These are phyloP conservation scores for Coniferiporia weirii DNA, from an alignment of 1,284 basidiomycete genomes.

Conservation along the genomic window DNA sequence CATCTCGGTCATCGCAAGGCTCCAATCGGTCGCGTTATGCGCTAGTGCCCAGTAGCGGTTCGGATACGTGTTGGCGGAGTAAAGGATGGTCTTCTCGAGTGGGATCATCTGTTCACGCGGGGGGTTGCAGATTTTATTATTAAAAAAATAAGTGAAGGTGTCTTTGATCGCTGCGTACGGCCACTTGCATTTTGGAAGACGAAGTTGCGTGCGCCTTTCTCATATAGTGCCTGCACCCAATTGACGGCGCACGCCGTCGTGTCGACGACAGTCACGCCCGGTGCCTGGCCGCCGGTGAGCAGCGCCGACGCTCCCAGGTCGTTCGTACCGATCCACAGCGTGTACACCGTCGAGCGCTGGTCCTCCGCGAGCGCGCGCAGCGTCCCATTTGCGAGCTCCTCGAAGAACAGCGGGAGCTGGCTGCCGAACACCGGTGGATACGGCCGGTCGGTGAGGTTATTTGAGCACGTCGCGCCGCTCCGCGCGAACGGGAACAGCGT, in stretches of 20 bases:
- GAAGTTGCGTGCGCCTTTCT: slow-evolving; percentile 40
- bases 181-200: slow-evolving; percentile 40
- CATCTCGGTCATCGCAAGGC: slow-evolving; percentile 34
- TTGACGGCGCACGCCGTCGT: slow-evolving; percentile 38
- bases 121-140: neutral
- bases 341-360: slow-evolving; percentile 37
- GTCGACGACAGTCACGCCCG: slow-evolving; percentile 38
- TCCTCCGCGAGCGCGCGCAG: slow-evolving; percentile 20
- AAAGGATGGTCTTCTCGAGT: slow-evolving; percentile 29
- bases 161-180: slow-evolving; percentile 15
- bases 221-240: slow-evolving; percentile 36
- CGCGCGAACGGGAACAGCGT: slow-evolving; percentile 38
- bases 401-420: slow-evolving; percentile 35
- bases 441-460: slow-evolving; percentile 34
- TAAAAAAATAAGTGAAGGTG: neutral
- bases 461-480: slow-evolving; percentile 41
- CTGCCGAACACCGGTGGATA: slow-evolving; percentile 35
- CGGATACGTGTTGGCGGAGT: slow-evolving; percentile 31
- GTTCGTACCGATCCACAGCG: slow-evolving; percentile 49
- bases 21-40: slow-evolving; percentile 38
- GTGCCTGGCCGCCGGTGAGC: slow-evolving; percentile 32
- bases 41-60: slow-evolving; percentile 32
- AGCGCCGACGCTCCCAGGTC: slow-evolving; percentile 37
- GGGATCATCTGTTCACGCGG: slow-evolving; percentile 29
- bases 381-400: slow-evolving; percentile 26